Base-by-base conservation (phyloP, 2,329 filamentous ascomycete genomes). In the Scedosporium aurantiacum region DNA sequence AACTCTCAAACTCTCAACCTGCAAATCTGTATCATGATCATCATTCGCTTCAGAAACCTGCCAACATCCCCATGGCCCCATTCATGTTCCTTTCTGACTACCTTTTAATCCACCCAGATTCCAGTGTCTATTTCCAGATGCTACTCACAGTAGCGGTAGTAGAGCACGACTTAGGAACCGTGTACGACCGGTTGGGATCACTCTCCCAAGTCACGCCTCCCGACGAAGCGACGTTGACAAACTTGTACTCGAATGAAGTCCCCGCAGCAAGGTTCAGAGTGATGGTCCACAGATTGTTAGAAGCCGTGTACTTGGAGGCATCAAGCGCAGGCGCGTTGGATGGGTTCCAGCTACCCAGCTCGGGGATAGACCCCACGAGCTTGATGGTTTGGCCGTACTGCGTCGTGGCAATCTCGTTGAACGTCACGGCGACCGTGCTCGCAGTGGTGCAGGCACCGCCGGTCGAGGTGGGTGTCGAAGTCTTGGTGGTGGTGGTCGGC, bases 201-300 rank as follows among this genome's bases (percentile, higher is more conserved):
- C 75, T 79, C 70, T 87, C 83, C 84, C 84, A 87, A 0, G 74
- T 76, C 4, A 83, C 73, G 0, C 69, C 71, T 0, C 83, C 81
- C 65, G 76, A 73, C 1, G 67, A 68, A n/a, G 73, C 75, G 50
- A 82, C 77, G 64, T 79, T 79, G 64, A 87, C 76, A 66, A 82
- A 88, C 70, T 87, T 86, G 69, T 86, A 87, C 70, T 81, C 69
- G 63, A 88, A 78, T 0, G 68, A 72, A 0, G 74, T 77, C 1
- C 82, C 83, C 0, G 81, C 76, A 0, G 79, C 74, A 10, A 88
- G 68, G 25, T 70, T 76, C 41, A 85, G 66, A 0, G 77, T 79
- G 3, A 69, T 72, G 6, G 72, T 77, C 85, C 85, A 88, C 10
- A 85, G 60, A 0, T 76, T 79, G 63, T 82, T 79, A 5, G 71